Evolutionary conservation across 129 eudicot genomes (phyloP).

Genomic region (Helichrysum umbraculigerum): DNA sequence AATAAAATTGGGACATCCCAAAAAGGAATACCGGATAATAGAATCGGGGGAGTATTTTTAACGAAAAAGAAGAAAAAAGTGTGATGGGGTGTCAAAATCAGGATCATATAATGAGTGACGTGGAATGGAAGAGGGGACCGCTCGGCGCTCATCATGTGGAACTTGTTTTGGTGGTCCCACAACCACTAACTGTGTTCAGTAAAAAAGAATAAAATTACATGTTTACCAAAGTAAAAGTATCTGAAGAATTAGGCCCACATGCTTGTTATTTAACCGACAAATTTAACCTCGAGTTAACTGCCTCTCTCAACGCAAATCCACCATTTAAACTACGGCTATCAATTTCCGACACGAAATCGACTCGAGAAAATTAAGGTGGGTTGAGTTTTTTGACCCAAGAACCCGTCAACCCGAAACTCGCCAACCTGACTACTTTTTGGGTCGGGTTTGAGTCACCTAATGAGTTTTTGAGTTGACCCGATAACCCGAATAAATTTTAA

Average conservation of each 20-base stretch:
- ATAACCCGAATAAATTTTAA: no score
- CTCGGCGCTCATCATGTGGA: constrained; percentile 41
- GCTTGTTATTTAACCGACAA: constrained; percentile 35
- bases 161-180: constrained; percentile 24
- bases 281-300: constrained; percentile 39
- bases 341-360: no score
- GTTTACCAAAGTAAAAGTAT: constrained; percentile 19
- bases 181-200: constrained; percentile 31
- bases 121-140: constrained; percentile 33
- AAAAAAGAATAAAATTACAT: constrained; percentile 24
- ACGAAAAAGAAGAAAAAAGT: background rate
- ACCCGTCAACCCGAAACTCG: no score
- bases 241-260: constrained; percentile 9
- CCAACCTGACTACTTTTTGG: no score
- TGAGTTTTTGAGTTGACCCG: no score
- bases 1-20: no score
- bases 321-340: background rate
- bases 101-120: constrained; percentile 39
- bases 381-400: no score
- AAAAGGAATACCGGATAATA: no score
- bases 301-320: constrained; percentile 17
- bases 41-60: no score
- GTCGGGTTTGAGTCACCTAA: no score
- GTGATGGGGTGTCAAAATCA: constrained; percentile 28
- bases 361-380: no score